Evolutionary conservation across 805 yeast species (phyloP).

Genomic region (Kluyveromyces lactis): DNA sequence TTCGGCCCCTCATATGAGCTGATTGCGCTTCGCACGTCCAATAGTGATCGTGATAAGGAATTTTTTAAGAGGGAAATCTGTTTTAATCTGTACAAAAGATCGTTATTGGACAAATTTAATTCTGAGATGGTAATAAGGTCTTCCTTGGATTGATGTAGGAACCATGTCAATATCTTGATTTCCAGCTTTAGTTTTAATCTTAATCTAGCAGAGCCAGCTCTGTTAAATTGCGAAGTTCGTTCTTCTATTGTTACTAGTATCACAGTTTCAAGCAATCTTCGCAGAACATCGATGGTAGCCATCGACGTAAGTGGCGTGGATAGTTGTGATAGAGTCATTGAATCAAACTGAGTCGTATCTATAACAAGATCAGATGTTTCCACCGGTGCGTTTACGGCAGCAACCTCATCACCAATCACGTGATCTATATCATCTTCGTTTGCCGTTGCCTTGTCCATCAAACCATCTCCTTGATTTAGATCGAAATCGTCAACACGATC

Average conservation of each 20-base stretch:
- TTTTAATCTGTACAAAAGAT: conserved; percentile 18
- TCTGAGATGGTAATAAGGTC: conserved; percentile 26
- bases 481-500: background rate
- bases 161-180: conserved; percentile 16
- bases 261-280: conserved; percentile 13
- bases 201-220: conserved; percentile 6
- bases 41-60: conserved; percentile 13
- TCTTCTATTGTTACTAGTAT: conserved; percentile 19
- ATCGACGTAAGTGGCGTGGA: conserved; percentile 20
- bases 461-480: too few relatives aligned
- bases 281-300: conserved; percentile 20
- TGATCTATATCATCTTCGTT: background rate
- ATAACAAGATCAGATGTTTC: background rate
- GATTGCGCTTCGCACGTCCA: conserved; percentile 10
- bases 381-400: background rate
- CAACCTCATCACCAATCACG: background rate
- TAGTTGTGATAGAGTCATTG: conserved; percentile 12
- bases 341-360: background rate
- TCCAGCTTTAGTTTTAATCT: conserved; percentile 21
- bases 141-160: conserved; percentile 12
- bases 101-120: conserved; percentile 25
- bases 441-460: background rate
- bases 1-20: conserved; percentile 13
- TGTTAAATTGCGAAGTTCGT: conserved; percentile 17
- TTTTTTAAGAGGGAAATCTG: conserved; percentile 12